phyloP scores from a whole-genome alignment of 2,329 filamentous ascomycete genomes.

The Ciborinia camelliae region DNA sequence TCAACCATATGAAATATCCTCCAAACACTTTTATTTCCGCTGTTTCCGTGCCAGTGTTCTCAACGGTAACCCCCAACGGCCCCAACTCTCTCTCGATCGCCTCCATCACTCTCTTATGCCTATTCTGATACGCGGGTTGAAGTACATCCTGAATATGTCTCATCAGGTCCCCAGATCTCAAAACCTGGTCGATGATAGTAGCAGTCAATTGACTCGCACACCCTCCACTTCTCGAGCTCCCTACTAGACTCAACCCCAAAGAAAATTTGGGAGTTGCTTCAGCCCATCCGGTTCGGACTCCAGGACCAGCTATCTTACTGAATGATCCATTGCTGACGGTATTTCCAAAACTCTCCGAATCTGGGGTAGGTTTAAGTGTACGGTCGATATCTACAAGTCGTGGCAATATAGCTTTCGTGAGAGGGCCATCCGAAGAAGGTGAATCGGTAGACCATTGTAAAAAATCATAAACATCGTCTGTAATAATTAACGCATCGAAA shows the following conservation, averaged over 20 bases:
- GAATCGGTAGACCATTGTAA: constrained; percentile 66
- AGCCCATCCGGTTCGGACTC: constrained; percentile 82
- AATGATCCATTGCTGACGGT: constrained; percentile 84
- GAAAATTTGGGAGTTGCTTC: constrained; percentile 65
- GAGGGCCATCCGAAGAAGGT: constrained; percentile 13
- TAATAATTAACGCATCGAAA: constrained; percentile 77
- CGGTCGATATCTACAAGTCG: constrained; percentile 77
- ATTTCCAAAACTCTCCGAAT: constrained; percentile 66
- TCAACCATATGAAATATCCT: constrained; percentile 84
- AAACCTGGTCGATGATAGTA: constrained; percentile 48
- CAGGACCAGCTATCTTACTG: constrained; percentile 81
- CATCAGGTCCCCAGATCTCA: constrained; percentile 45
- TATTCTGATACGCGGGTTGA: constrained; percentile 45
- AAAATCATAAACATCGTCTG: constrained; percentile 93
- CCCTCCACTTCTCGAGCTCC: constrained; percentile 54
- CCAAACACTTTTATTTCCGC: constrained; percentile 55
- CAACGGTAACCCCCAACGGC: constrained; percentile 56
- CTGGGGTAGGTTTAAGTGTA: constrained; percentile 57
- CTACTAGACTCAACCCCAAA: constrained; percentile 51
- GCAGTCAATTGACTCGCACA: constrained; percentile 55
- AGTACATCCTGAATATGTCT: constrained; percentile 44
- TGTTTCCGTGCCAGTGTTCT: constrained; percentile 40
- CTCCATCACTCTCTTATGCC: constrained; percentile 51
- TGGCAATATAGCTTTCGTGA: constrained; percentile 48
- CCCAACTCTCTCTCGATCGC: constrained; percentile 58